Base-by-base conservation (phyloP, 257 asterid genomes). In the Salvia hispanica region DNA sequence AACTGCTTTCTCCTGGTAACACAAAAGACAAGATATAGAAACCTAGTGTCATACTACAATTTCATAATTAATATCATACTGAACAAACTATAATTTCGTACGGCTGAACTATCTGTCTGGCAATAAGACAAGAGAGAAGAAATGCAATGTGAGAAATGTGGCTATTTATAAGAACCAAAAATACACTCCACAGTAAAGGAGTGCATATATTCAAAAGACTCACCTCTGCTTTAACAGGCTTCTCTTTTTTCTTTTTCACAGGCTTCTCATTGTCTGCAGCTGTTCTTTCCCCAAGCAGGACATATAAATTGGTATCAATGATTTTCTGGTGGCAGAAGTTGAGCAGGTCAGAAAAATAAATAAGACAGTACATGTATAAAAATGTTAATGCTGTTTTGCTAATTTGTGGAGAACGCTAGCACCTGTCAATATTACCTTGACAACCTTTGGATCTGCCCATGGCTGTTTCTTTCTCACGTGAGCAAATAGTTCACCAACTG, bases 391-490 rank as follows among this genome's bases (percentile, higher is more conserved):
- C 10, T 50, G 47, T 50, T 45, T 58, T 53, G 52, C 67, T 67
- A 39, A 47, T 59, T 45, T 31, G n/a, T 54, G 52, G 42, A 34
- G 44, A 55, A 9, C 57, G 33, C 39, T 11, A 62, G 44, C 57
- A 44, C 25, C 64, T 51, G 69, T 16, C 9, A 44, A 44, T 34
- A 58, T 73, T 75, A 86, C 98, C 96, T 86, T 93, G 76, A 90
- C 96, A 60, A 86, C 78, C 77, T 81, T 86, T 2, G 97, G 89
- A 77, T 93, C 95, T 39, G 98, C 97, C 98, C 98, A 93, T 5
- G 94, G 95, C 84, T 80, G 93, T 80, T 79, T 93, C 88, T 85
- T 93, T 63, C 97, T 88, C 54, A 88, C 79, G 44, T 80, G 67
- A 64, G 85, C 89, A 81, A 86, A 78, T 57, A 93, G 79, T 66